These are phyloP conservation scores for Populus nigra DNA, from an alignment of 345 rosid genomes.

Conservation along the genomic window DNA sequence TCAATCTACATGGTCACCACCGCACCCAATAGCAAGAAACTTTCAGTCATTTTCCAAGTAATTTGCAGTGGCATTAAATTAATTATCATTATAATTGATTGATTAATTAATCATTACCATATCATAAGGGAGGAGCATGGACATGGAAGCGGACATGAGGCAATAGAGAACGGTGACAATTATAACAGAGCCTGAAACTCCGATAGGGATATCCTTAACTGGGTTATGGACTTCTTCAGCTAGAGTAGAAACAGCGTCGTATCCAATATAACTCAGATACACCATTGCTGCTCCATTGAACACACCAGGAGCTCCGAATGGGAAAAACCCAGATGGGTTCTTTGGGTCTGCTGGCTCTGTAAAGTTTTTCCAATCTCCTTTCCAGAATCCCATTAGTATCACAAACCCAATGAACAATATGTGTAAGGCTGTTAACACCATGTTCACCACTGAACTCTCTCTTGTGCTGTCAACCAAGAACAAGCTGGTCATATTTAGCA, in stretches of 20 bases:
- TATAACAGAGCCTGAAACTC: slow-evolving; percentile 79
- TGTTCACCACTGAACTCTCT: slow-evolving; percentile 77
- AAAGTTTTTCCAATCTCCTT: slow-evolving; percentile 63
- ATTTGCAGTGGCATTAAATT: too few relatives aligned
- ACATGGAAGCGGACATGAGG: slow-evolving; percentile 93
- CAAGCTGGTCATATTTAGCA: neutral
- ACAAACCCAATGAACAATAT: slow-evolving; percentile 70
- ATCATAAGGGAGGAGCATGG: slow-evolving; percentile 87
- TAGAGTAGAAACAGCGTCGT: slow-evolving; percentile 95
- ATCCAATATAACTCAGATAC: slow-evolving; percentile 83
- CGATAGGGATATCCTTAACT: slow-evolving; percentile 78
- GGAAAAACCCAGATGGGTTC: slow-evolving; percentile 67
- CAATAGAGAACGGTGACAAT: slow-evolving; percentile 79
- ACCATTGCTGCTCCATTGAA: slow-evolving; percentile 83
- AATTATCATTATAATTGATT: neutral
- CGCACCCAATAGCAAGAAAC: neutral
- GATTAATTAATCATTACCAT: slow-evolving; percentile 40
- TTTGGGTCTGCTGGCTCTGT: slow-evolving; percentile 44
- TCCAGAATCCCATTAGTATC: slow-evolving; percentile 70
- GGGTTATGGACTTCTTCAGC: slow-evolving; percentile 88
- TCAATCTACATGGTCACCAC: slow-evolving; percentile 58
- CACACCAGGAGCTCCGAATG: slow-evolving; percentile 68
- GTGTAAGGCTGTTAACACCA: slow-evolving; percentile 72
- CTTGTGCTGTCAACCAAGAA: slow-evolving; percentile 41
- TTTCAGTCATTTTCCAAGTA: neutral